Conservation (phyloP, 441 rosid species). For the Sinapis alba region DNA sequence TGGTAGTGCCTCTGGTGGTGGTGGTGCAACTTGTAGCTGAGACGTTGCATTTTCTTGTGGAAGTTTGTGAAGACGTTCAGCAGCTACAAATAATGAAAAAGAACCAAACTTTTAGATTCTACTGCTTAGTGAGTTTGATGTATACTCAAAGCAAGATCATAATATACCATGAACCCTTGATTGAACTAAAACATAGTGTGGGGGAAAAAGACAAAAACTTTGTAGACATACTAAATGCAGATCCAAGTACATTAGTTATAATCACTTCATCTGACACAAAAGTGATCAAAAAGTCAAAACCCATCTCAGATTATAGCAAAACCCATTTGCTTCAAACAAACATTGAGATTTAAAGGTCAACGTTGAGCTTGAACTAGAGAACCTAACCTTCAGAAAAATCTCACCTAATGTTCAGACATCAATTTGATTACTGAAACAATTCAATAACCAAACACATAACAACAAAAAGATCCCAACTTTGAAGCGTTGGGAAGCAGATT, state of each 20-base stretch:
- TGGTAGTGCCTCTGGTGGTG: constrained; percentile 1
- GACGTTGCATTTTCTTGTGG: constrained; percentile 42
- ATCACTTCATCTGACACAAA: neutral
- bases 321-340: neutral
- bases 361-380: constrained; percentile 21
- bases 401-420: constrained; percentile 9
- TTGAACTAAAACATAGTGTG: neutral
- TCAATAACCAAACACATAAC: constrained; percentile 5
- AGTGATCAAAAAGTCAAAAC: constrained; percentile 17
- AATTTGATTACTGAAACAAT: neutral
- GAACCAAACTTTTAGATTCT: neutral
- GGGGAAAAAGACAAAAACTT: constrained; percentile 3
- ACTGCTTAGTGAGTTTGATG: constrained; percentile 1
- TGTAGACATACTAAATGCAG: constrained; percentile 16
- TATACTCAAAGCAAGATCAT: constrained; percentile 6
- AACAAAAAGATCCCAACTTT: neutral
- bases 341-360: constrained; percentile 31
- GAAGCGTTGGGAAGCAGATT: constrained; percentile 1
- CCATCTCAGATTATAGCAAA: neutral
- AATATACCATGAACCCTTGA: neutral
- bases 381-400: constrained; percentile 2
- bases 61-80: constrained; percentile 41
- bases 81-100: constrained; percentile 40
- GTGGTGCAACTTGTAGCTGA: constrained; percentile 32
- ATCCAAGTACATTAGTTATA: constrained; percentile 11